These are phyloP conservation scores for Talaromyces rugulosus DNA, from an alignment of 2,329 filamentous ascomycete genomes.

Conservation along the genomic window DNA sequence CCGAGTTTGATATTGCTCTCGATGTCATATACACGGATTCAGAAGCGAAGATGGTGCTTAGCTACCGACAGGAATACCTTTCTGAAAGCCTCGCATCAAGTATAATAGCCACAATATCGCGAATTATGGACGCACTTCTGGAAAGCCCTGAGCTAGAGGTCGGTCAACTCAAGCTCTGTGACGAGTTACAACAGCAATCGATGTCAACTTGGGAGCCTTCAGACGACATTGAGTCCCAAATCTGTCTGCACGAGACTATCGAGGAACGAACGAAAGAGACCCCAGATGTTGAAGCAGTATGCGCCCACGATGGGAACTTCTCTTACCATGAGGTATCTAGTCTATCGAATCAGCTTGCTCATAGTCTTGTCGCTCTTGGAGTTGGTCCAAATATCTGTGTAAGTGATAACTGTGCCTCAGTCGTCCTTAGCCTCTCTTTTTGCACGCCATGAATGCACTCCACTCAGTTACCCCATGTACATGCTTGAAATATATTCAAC, in stretches of 20 bases:
- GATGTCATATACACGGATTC: not conserved
- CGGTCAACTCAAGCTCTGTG: not conserved
- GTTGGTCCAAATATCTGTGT: conserved; percentile 19
- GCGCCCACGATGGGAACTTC: conserved; percentile 27
- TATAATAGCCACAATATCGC: not conserved
- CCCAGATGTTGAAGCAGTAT: conserved; percentile 24
- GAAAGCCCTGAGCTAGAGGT: not conserved
- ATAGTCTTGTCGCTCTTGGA: conserved; percentile 24
- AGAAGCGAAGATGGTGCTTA: not conserved
- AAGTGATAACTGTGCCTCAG: not conserved
- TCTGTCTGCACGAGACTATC: not conserved
- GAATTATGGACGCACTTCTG: not conserved
- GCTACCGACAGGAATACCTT: not conserved
- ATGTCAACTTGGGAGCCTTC: not conserved
- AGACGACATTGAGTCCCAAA: conserved; percentile 4
- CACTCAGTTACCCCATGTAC: not conserved
- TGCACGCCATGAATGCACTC: not conserved
- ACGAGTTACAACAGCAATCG: not conserved
- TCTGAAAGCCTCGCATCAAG: not conserved
- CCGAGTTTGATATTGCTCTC: not conserved
- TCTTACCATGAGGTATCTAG: conserved; percentile 30
- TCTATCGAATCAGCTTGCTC: conserved; percentile 29
- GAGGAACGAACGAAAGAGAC: not conserved
- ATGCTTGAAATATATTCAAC: not conserved
- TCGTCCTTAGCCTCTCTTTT: not conserved